Evolutionary conservation across 805 yeast species (phyloP).

Genomic region (Candida takata): DNA sequence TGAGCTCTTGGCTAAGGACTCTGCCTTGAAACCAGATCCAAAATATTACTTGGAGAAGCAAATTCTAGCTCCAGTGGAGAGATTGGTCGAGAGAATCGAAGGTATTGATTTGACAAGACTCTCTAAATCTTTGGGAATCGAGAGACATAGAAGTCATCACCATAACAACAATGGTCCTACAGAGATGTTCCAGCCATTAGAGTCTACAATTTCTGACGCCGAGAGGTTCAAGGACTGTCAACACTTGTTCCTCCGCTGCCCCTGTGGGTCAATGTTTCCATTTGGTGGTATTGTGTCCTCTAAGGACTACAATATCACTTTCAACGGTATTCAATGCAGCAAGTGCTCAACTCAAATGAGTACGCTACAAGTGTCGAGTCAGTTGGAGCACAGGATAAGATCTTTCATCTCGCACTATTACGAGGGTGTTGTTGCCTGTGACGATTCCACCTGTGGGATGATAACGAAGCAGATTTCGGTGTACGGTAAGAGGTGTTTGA

Average conservation of each 20-base stretch:
- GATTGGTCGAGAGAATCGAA: constrained; percentile 77
- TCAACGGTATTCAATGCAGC: constrained; percentile 65
- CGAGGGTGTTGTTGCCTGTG: constrained; percentile 81
- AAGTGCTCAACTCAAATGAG: constrained; percentile 50
- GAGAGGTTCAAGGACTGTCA: constrained; percentile 73
- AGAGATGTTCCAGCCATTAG: constrained; percentile 62
- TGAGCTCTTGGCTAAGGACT: constrained; percentile 53
- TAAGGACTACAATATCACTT: constrained; percentile 50
- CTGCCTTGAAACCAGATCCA: constrained; percentile 60
- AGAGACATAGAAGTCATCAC: constrained; percentile 40
- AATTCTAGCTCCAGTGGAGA: constrained; percentile 82
- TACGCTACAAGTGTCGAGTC: constrained; percentile 53
- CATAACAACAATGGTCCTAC: constrained; percentile 18
- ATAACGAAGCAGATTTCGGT: constrained; percentile 82
- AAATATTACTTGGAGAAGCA: constrained; percentile 81
- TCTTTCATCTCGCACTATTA: constrained; percentile 68
- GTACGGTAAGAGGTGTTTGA: constrained; percentile 77
- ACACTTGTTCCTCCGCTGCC: constrained; percentile 50
- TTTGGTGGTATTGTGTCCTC: constrained; percentile 75
- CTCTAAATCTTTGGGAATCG: constrained; percentile 73
- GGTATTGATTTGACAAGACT: constrained; percentile 78
- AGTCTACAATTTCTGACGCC: constrained; percentile 69
- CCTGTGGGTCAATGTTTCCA: constrained; percentile 51
- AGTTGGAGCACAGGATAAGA: constrained; percentile 69
- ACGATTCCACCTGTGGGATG: constrained; percentile 74